Conservation (phyloP, 306 rosid species). For the Benincasa hispida region DNA sequence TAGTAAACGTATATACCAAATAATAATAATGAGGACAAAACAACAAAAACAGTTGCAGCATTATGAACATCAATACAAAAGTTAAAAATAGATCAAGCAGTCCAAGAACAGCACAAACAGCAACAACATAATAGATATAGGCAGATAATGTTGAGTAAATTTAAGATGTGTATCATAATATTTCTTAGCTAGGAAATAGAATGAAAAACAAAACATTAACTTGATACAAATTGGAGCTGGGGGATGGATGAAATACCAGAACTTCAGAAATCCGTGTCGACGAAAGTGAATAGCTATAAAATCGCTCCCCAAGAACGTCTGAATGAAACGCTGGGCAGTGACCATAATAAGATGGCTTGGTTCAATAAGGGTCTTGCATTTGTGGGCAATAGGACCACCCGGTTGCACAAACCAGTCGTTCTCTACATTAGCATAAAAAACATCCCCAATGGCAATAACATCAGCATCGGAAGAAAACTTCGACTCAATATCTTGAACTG, state of each 20-base stretch:
- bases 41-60: not conserved
- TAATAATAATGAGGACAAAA: not conserved
- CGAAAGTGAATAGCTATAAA: constrained; percentile 80
- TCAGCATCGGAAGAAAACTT: constrained; percentile 57
- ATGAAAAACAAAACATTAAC: not conserved
- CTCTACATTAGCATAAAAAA: constrained; percentile 73
- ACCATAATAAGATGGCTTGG: constrained; percentile 61
- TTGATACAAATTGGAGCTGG: not conserved
- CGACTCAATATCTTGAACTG: constrained; percentile 50
- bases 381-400: constrained; percentile 84
- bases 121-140: not conserved
- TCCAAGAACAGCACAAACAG: not conserved
- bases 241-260: constrained; percentile 43
- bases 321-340: constrained; percentile 88
- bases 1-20: not conserved
- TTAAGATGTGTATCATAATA: not conserved
- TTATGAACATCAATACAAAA: not conserved
- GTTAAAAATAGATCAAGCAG: not conserved
- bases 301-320: constrained; percentile 76
- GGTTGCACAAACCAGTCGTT: constrained; percentile 80
- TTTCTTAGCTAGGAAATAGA: not conserved
- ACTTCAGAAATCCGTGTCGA: constrained; percentile 88
- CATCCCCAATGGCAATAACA: constrained; percentile 89
- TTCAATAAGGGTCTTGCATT: constrained; percentile 78
- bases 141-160: not conserved